Evolutionary conservation across 345 rosid genomes (phyloP).

Genomic region (Gossypium sturtianum): DNA sequence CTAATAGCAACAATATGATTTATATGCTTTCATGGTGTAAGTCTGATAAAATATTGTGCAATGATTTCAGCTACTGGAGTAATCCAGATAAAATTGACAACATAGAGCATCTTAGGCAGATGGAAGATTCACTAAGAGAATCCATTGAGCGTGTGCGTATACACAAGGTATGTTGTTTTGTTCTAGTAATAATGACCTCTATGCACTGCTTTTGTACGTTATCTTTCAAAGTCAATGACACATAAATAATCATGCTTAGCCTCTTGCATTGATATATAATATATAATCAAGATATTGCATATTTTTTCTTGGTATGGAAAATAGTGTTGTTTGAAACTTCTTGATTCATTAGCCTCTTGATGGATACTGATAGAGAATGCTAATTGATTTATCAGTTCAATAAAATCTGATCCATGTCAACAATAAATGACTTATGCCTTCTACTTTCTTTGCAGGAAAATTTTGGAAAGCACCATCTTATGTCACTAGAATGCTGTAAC

Average conservation of each 20-base stretch:
- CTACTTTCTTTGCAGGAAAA: constrained; percentile 46
- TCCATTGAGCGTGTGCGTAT: constrained; percentile 47
- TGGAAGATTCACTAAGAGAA: constrained; percentile 72
- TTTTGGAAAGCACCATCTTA: constrained; percentile 46
- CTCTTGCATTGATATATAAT: background rate
- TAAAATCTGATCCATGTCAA: background rate
- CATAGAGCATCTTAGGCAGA: constrained; percentile 54
- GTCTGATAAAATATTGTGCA: constrained; percentile 9
- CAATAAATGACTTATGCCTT: background rate
- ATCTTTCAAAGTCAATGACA: background rate
- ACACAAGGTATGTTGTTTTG: constrained; percentile 44
- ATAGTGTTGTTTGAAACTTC: background rate
- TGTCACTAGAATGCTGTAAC: constrained; percentile 48
- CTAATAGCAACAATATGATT: background rate
- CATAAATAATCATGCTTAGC: background rate
- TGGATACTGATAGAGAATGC: constrained; percentile 1
- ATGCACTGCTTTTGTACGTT: background rate
- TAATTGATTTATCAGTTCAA: background rate
- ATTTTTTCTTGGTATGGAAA: background rate
- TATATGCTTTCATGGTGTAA: background rate
- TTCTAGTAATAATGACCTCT: constrained; percentile 4
- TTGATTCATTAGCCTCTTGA: background rate
- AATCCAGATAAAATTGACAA: constrained; percentile 63
- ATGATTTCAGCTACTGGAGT: constrained; percentile 63
- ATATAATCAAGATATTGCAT: constrained; percentile 3